Conservation (phyloP, 306 rosid genomes). For the Oxytropis ochrocephala region DNA sequence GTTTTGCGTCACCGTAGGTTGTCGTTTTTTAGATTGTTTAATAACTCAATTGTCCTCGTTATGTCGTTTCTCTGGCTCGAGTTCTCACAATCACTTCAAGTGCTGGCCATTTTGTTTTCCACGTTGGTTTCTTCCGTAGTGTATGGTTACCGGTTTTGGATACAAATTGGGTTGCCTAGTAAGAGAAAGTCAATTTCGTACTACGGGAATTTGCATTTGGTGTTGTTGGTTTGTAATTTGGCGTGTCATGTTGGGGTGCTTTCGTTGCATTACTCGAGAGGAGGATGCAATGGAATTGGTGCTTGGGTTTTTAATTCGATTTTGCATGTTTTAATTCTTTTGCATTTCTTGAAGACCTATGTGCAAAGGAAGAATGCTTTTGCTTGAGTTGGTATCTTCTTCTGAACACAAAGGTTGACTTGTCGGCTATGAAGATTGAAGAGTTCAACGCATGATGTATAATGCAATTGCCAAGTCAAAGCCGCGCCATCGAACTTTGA, state of each 20-base stretch:
- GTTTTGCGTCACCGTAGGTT: conserved; percentile 46
- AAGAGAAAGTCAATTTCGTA: conserved; percentile 23
- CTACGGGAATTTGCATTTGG: conserved; percentile 35
- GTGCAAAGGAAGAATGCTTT: background rate
- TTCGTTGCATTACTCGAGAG: conserved; percentile 46
- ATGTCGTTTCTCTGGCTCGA: conserved; percentile 75
- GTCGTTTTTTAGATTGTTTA: conserved; percentile 38
- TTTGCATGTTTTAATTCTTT: conserved; percentile 43
- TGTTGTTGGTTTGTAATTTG: conserved; percentile 39
- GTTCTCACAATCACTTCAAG: conserved; percentile 70
- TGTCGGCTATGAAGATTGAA: background rate
- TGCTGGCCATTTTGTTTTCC: conserved; percentile 45
- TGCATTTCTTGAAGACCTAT: conserved; percentile 44
- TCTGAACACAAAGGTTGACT: background rate
- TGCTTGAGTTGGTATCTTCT: background rate
- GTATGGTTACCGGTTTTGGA: conserved; percentile 54
- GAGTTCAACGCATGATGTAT: background rate
- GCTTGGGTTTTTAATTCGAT: conserved; percentile 64
- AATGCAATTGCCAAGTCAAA: background rate
- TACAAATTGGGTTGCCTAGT: conserved; percentile 40
- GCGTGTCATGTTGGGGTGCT: conserved; percentile 59
- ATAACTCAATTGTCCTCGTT: conserved; percentile 41
- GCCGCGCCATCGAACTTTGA: background rate
- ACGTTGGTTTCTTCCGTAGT: conserved; percentile 37
- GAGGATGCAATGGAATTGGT: conserved; percentile 83